A percentile compares a stretch with the other conserved stretches of the same genome.
Conservation (phyloP, 2,329 filamentous ascomycete species). For the Aspergillus pseudoviridinutans region DNA sequence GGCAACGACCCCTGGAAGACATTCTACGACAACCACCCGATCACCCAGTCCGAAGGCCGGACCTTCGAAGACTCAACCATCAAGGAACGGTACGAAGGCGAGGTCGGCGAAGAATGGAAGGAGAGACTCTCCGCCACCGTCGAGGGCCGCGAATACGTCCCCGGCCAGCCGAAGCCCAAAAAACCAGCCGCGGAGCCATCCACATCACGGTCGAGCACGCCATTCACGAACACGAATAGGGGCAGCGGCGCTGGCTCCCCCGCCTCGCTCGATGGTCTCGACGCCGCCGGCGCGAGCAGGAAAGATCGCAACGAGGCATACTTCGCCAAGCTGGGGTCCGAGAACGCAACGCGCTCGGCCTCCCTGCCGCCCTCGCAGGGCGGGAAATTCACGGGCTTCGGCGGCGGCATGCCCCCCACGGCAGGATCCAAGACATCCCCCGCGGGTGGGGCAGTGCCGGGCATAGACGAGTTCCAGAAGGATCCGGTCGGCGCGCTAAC, state of each 20-base stretch:
- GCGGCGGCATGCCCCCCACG: constrained; percentile 63
- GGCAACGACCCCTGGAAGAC: constrained; percentile 83
- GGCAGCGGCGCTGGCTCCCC: constrained; percentile 19
- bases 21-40: constrained; percentile 75
- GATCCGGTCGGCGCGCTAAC: constrained; percentile 84
- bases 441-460: constrained; percentile 42
- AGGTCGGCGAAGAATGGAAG: constrained; percentile 93
- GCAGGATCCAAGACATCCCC: constrained; percentile 26
- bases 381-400: constrained; percentile 89
- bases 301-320: constrained; percentile 77
- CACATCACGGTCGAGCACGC: constrained; percentile 31
- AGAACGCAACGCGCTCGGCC: constrained; percentile 73
- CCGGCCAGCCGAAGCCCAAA: constrained; percentile 56
- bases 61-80: constrained; percentile 86
- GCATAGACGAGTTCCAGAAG: constrained; percentile 82
- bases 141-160: constrained; percentile 81
- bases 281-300: constrained; percentile 43
- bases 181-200: constrained; percentile 27
- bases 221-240: constrained; percentile 14
- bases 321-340: constrained; percentile 78
- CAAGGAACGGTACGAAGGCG: constrained; percentile 82
- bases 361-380: constrained; percentile 81
- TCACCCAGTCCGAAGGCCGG: constrained; percentile 63
- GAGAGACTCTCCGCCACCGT: constrained; percentile 82
- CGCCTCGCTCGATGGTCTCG: constrained; percentile 19